phyloP scores from a whole-genome alignment of 768 basidiomycete species.

The Serpula lacrymans region DNA sequence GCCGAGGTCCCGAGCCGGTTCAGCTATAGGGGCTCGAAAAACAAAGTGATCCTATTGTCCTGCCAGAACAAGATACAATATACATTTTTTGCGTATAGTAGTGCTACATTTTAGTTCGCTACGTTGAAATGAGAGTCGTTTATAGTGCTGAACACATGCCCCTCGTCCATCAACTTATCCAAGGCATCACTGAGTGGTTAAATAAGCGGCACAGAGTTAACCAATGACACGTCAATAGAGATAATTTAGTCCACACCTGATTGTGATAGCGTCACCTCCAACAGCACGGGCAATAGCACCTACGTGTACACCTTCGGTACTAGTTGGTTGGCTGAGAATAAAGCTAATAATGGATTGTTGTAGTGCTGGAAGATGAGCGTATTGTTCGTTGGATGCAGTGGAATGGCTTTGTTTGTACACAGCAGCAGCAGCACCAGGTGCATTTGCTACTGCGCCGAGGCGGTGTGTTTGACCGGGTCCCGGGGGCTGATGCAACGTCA shows the following conservation, averaged over 20 bases:
- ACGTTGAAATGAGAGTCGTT: slow-evolving; percentile 78
- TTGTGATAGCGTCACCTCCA: slow-evolving; percentile 52
- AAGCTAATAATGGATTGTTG: slow-evolving; percentile 67
- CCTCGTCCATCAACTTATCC: slow-evolving; percentile 76
- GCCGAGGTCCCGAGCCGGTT: too few relatives aligned
- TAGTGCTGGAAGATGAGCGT: slow-evolving; percentile 52
- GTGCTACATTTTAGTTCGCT: too few relatives aligned
- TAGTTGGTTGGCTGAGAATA: slow-evolving; percentile 45
- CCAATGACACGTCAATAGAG: slow-evolving; percentile 5
- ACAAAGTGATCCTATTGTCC: too few relatives aligned
- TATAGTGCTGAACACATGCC: slow-evolving; percentile 73
- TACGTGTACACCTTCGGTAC: slow-evolving; percentile 71
- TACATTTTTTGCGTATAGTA: too few relatives aligned
- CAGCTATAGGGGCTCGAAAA: too few relatives aligned
- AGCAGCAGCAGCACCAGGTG: slow-evolving; percentile 20
- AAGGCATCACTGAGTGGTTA: slow-evolving; percentile 58
- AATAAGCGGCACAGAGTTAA: slow-evolving; percentile 3
- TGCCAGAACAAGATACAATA: too few relatives aligned
- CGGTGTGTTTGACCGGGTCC: slow-evolving; percentile 24
- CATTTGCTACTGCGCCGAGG: slow-evolving; percentile 10
- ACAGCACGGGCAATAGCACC: slow-evolving; percentile 66
- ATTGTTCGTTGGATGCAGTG: slow-evolving; percentile 38
- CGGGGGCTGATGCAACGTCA: slow-evolving; percentile 25
- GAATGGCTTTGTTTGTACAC: slow-evolving; percentile 41
- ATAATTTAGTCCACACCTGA: slow-evolving; percentile 48